Conservation (phyloP, 2,329 filamentous ascomycete genomes). For the Penicillium sp. region DNA sequence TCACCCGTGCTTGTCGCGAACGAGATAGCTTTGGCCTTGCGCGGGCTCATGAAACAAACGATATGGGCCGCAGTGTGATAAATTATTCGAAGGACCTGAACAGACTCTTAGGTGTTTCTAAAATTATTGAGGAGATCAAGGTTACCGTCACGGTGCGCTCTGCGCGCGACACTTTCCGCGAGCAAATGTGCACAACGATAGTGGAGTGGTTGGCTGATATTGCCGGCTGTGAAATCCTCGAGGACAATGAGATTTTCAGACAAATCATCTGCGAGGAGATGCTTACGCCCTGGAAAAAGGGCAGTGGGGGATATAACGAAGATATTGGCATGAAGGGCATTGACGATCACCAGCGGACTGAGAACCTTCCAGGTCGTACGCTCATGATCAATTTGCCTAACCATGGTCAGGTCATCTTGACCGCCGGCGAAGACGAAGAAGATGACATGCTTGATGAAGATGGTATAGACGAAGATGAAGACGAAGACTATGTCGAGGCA, state of each 20-base stretch:
- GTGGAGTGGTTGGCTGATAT: constrained; percentile 96
- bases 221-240: constrained; percentile 78
- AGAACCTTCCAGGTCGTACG: constrained; percentile 42
- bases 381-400: constrained; percentile 42
- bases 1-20: constrained; percentile 81
- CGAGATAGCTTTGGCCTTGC: constrained; percentile 64
- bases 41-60: constrained; percentile 84
- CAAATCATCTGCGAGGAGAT: constrained; percentile 87
- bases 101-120: constrained; percentile 72
- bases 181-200: constrained; percentile 98
- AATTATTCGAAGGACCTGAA: constrained; percentile 71
- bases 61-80: constrained; percentile 80
- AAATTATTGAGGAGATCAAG: constrained; percentile 89
- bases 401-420: constrained; percentile 42
- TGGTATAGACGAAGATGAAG: constrained; percentile 34
- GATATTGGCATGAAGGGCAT: constrained; percentile 74
- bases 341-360: constrained; percentile 72
- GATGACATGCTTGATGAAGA: constrained; percentile 35
- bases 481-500: constrained; percentile 49
- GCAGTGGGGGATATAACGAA: constrained; percentile 77
- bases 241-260: constrained; percentile 74
- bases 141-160: constrained; percentile 94
- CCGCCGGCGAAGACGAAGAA: constrained; percentile 50
- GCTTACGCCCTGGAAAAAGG: constrained; percentile 79
- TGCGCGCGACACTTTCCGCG: constrained; percentile 88